Conservation (phyloP, 2,329 filamentous ascomycete genomes). For the Decorospora gaudefroyi region DNA sequence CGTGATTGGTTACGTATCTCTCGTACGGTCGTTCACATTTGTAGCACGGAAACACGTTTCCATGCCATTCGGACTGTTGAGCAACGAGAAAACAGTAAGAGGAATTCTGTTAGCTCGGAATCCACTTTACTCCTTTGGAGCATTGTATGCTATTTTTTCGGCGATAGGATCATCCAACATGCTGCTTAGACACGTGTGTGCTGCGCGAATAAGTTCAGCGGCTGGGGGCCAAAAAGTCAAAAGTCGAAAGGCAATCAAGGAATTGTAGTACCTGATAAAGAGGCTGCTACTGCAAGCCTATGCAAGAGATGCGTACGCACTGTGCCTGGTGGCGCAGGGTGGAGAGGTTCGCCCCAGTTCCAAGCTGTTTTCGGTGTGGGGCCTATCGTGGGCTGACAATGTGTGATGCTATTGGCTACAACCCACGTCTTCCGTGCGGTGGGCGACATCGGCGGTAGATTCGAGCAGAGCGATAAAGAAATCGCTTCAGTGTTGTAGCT, state of each 20-base stretch:
- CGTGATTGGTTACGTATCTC: slow-evolving; percentile 26
- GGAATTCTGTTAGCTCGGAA: neutral
- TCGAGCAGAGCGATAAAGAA: neutral
- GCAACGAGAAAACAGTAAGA: neutral
- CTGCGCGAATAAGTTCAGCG: slow-evolving; percentile 14
- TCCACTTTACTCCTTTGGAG: no score
- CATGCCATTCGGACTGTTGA: slow-evolving; percentile 7
- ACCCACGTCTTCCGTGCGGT: slow-evolving; percentile 18
- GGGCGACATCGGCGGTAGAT: slow-evolving; percentile 7
- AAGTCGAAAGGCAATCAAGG: slow-evolving; percentile 7
- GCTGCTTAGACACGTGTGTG: neutral
- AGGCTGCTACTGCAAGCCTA: slow-evolving; percentile 13
- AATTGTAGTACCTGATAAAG: slow-evolving; percentile 5
- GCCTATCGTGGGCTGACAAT: slow-evolving; percentile 5
- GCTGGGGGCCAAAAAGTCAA: slow-evolving; percentile 13
- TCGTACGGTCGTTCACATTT: slow-evolving; percentile 1
- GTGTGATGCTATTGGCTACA: slow-evolving; percentile 6
- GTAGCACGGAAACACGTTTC: neutral
- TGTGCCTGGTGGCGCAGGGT: slow-evolving; percentile 15
- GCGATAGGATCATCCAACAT: no score
- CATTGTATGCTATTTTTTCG: no score
- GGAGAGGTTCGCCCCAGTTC: slow-evolving; percentile 15
- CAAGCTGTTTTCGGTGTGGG: slow-evolving; percentile 8
- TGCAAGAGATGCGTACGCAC: slow-evolving; percentile 15
- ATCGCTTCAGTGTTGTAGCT: slow-evolving; percentile 13